Evolutionary conservation across 805 yeast genomes (phyloP), one percentile per base, ranked within the genome.

Genomic region (Pichia insulana): DNA sequence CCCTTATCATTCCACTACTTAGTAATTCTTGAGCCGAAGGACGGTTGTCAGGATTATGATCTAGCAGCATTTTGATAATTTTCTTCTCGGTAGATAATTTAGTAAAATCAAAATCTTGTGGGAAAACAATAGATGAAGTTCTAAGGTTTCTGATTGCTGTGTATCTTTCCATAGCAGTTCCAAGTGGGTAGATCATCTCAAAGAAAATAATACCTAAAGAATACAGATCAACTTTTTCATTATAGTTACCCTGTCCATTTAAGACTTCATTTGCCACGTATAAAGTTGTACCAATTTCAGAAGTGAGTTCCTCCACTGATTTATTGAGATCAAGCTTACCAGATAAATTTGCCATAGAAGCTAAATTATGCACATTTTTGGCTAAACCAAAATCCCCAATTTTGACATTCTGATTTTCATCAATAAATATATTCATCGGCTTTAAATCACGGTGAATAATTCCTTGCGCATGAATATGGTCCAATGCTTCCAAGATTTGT

Each of bases 301-400:
- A 83, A 0, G 97, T 89, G 45, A 90, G 63, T 50, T 90, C 95
- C 31, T 83, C 95, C 20, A 69, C 53, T 13, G 66, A 48, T 52
- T 65, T 50, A 28, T 48, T 49, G 31, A 50, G 12, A 28, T 55
- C 57, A 45, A 38, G 15, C 34, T 43, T 38, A 37, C 47, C 27
- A 26, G 50, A 31, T 15, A 43, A 34, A 26, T 25, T 18, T 22
- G 27, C 25, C 49, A 44, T 27, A 34, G 37, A 28, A 1, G 36
- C 15, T 2, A 74, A 53, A 43, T 64, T 69, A 56, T 84, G 92
- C 1, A 85, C 88, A 56, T 81, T 89, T 50, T 89, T 88, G 0
- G 99, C 99, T 44, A 92, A 71, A 0, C 99, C 99, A 63, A 92
- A 92, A 58, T 92, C 99, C 55, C 98, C 98, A 34, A 92, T 82